Evolutionary conservation across 1,284 basidiomycete genomes (phyloP), one percentile per base, ranked within the genome.

Genomic region (Agroathelia rolfsii): DNA sequence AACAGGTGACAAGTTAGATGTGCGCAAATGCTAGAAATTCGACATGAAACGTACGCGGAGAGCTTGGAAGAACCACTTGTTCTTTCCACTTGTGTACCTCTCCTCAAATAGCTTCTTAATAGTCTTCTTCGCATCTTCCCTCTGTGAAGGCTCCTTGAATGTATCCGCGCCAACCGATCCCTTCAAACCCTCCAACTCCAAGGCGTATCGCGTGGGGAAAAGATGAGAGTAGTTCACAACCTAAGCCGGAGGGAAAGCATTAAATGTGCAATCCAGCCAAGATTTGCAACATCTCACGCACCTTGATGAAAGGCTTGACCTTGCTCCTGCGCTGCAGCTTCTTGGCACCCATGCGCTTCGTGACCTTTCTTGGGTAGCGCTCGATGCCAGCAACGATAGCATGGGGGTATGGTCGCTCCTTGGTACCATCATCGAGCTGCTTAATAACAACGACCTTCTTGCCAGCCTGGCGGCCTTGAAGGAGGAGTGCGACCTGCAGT

Each of bases 291-390:
- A 34, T 8, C 17, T 11, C 4, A 64, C 75, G 47, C 46, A 93
- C 90, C 78, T 95, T 95, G 73, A 96, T 90, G 65, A 96, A 96
- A 49, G 92, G 92, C 76, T 96, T 96, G 60, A 96, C 81, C 66
- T 90, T 92, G 66, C 76, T 88, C 67, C 92, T 73, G 64, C 72
- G 75, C 49, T 81, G 75, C 44, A 95, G 62, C 63, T 86, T 89
- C 76, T 94, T 96, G 59, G 86, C 77, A 49, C 92, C 88, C 92
- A 96, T 96, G 47, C 85, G 81, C 59, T 82, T 84, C 50, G 89
- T 94, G 43, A 95, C 90, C 69, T 95, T 95, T 56, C 83, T 71
- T 19, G 92, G 92, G 77, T 94, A 95, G 48, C 89, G 76, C 69
- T 96, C 92, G 58, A 96, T 74, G 48, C 92, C 92, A 44, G 89